Evolutionary conservation across 768 basidiomycete species (phyloP).

Genomic region (Suillus lakei): DNA sequence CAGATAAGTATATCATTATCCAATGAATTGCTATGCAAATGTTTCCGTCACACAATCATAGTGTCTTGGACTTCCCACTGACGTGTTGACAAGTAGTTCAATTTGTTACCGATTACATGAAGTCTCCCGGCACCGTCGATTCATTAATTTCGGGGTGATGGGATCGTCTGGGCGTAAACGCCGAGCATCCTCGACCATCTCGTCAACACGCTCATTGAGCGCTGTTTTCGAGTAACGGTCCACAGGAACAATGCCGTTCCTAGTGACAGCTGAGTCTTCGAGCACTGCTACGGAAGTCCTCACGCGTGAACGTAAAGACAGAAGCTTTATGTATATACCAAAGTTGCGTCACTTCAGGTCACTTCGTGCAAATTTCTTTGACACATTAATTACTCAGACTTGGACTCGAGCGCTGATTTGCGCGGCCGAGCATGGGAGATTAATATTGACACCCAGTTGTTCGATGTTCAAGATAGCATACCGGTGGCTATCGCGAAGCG

Average conservation of each 20-base stretch:
- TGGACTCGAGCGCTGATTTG: background rate
- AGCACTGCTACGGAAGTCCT: background rate
- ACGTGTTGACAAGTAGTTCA: background rate
- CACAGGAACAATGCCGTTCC: slow-evolving; percentile 3
- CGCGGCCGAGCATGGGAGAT: slow-evolving; percentile 1
- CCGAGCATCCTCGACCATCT: background rate
- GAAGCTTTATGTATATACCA: background rate
- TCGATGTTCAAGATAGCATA: slow-evolving; percentile 5
- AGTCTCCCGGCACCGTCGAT: background rate
- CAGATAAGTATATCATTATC: slow-evolving; percentile 11
- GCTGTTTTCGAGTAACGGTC: slow-evolving; percentile 3
- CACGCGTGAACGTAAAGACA: slow-evolving; percentile 7
- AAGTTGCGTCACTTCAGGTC: background rate
- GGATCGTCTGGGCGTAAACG: slow-evolving; percentile 4
- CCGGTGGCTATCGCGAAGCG: slow-evolving; percentile 10
- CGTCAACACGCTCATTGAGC: background rate
- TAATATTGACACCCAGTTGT: background rate
- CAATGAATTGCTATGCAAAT: slow-evolving; percentile 9
- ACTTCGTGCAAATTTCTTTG: background rate
- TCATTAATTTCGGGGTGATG: slow-evolving; percentile 9
- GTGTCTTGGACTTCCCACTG: background rate
- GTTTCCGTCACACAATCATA: slow-evolving; percentile 12
- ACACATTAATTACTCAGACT: background rate
- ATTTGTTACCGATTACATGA: background rate
- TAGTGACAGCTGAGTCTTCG: slow-evolving; percentile 2